These are phyloP conservation scores for Inosperma sp. DNA, from an alignment of 768 basidiomycete species.

Conservation along the genomic window DNA sequence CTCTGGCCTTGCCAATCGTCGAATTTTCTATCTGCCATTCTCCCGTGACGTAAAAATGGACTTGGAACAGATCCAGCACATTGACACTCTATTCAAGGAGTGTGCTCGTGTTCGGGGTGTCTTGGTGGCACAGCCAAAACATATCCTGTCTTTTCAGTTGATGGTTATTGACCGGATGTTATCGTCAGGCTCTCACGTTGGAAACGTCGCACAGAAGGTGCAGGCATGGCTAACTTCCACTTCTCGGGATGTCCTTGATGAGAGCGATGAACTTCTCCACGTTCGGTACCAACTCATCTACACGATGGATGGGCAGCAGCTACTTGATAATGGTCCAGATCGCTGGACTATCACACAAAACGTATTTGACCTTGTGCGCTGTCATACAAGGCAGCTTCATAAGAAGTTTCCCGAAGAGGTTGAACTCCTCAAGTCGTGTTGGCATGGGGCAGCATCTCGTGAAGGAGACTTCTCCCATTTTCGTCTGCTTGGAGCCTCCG, in stretches of 20 bases:
- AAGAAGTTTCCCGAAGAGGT: slow-evolving; percentile 19
- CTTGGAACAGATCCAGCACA: slow-evolving; percentile 13
- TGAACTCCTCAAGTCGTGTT: slow-evolving; percentile 17
- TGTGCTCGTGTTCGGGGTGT: slow-evolving; percentile 40
- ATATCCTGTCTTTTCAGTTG: slow-evolving; percentile 48
- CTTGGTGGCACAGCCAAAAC: slow-evolving; percentile 50
- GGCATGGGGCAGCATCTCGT: not conserved
- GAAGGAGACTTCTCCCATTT: slow-evolving; percentile 14
- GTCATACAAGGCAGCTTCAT: slow-evolving; percentile 15
- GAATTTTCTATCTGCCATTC: slow-evolving; percentile 48
- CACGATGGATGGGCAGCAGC: slow-evolving; percentile 34
- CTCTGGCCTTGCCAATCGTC: slow-evolving; percentile 41
- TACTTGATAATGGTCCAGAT: slow-evolving; percentile 38
- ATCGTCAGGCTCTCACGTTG: slow-evolving; percentile 1
- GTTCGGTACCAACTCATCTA: slow-evolving; percentile 48
- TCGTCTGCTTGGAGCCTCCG: slow-evolving; percentile 14
- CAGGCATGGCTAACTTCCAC: slow-evolving; percentile 25
- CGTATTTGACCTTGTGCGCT: slow-evolving; percentile 29
- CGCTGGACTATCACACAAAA: slow-evolving; percentile 42
- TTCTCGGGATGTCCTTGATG: slow-evolving; percentile 41
- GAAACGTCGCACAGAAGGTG: slow-evolving; percentile 18
- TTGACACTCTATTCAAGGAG: slow-evolving; percentile 32
- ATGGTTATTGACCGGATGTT: slow-evolving; percentile 41
- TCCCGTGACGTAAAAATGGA: slow-evolving; percentile 34
- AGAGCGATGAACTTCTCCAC: slow-evolving; percentile 46